Evolutionary conservation across 805 yeast species (phyloP).

Genomic region (Pichia deserticola): DNA sequence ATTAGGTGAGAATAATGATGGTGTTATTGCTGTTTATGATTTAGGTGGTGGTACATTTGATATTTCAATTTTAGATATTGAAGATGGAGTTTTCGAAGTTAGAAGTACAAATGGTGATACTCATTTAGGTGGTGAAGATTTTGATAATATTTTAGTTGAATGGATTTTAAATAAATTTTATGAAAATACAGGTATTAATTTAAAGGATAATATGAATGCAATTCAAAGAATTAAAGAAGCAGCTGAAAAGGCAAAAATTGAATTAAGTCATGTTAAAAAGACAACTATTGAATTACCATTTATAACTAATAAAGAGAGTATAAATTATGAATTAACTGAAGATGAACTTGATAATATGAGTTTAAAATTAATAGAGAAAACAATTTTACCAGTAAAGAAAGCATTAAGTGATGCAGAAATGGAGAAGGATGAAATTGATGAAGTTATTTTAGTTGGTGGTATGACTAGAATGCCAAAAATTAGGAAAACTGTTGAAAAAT

Average conservation of each 20-base stretch:
- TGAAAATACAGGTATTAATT: conserved; percentile 57
- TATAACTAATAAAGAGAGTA: conserved; percentile 47
- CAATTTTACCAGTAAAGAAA: conserved; percentile 71
- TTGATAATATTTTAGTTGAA: conserved; percentile 76
- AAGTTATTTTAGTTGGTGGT: conserved; percentile 83
- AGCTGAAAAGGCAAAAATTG: conserved; percentile 85
- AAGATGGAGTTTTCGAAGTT: conserved; percentile 95
- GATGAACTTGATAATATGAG: conserved; percentile 44
- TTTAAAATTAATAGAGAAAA: conserved; percentile 55
- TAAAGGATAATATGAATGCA: conserved; percentile 62
- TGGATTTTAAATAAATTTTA: conserved; percentile 74
- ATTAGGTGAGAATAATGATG: conserved; percentile 62
- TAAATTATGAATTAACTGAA: conserved; percentile 40
- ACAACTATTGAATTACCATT: conserved; percentile 79
- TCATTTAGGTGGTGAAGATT: conserved; percentile 86
- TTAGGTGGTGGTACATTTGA: conserved; percentile 98
- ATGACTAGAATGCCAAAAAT: conserved; percentile 93
- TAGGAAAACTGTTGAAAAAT: conserved; percentile 61
- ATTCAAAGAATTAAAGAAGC: conserved; percentile 83
- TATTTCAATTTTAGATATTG: conserved; percentile 90
- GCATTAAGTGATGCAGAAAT: conserved; percentile 77
- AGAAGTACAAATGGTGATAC: conserved; percentile 93
- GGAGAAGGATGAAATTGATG: conserved; percentile 58
- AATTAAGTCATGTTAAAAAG: conserved; percentile 63
- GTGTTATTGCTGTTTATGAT: conserved; percentile 84